A percentile compares a stretch with the other conserved stretches of the same genome.
Evolutionary conservation across 805 yeast species (phyloP).

Genomic region (Pichia pseudocactophila): DNA sequence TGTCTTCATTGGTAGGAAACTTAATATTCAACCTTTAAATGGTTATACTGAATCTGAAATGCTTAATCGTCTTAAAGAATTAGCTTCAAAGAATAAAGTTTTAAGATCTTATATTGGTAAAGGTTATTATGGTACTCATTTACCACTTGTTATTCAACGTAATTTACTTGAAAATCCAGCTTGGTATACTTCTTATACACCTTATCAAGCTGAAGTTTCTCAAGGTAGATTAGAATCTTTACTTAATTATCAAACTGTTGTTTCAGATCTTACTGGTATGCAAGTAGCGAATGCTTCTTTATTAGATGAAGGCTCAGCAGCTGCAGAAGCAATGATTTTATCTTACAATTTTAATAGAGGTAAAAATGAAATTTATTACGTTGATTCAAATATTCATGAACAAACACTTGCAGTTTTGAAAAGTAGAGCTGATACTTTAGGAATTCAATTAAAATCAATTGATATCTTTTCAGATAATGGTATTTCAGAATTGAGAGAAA

Average conservation of each 20-base stretch:
- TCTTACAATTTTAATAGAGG: slow-evolving; percentile 59
- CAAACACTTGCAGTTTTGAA: slow-evolving; percentile 76
- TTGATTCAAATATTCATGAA: slow-evolving; percentile 70
- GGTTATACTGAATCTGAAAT: slow-evolving; percentile 82
- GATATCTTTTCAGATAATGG: slow-evolving; percentile 42
- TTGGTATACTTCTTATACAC: slow-evolving; percentile 98
- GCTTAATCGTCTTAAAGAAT: slow-evolving; percentile 52
- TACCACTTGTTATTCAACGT: slow-evolving; percentile 90
- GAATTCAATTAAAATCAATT: slow-evolving; percentile 51
- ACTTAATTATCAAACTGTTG: slow-evolving; percentile 86
- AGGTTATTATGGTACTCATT: slow-evolving; percentile 84
- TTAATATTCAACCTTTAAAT: slow-evolving; percentile 54
- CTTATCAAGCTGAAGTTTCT: slow-evolving; percentile 96
- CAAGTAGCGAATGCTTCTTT: slow-evolving; percentile 93
- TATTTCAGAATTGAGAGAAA: slow-evolving; percentile 26
- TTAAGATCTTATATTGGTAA: slow-evolving; percentile 79
- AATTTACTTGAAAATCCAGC: slow-evolving; percentile 89
- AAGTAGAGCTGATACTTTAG: slow-evolving; percentile 71
- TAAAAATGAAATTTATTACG: slow-evolving; percentile 59
- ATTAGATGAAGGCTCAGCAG: slow-evolving; percentile 95
- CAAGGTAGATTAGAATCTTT: slow-evolving; percentile 92
- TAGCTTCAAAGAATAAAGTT: slow-evolving; percentile 71
- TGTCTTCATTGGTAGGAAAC: slow-evolving; percentile 58
- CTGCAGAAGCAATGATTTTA: slow-evolving; percentile 92
- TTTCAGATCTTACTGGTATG: slow-evolving; percentile 85